These are phyloP conservation scores for Volvariella surrecta DNA, from an alignment of 1,284 basidiomycete genomes.

Conservation along the genomic window DNA sequence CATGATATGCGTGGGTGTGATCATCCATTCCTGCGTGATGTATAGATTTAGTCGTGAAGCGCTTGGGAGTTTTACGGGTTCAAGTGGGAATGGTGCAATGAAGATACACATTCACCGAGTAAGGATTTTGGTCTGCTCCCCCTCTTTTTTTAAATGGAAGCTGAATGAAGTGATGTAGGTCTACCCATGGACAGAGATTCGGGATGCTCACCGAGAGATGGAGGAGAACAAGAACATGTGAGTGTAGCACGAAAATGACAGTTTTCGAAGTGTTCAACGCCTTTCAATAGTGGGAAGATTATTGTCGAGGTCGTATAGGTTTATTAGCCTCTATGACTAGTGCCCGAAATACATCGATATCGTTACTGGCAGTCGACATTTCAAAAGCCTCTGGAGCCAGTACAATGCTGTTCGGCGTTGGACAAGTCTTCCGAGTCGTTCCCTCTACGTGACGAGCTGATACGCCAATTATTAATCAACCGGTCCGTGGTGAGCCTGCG, in stretches of 20 bases:
- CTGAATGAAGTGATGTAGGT: slow-evolving; percentile 32
- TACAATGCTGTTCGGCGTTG: too few relatives aligned
- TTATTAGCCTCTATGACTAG: too few relatives aligned
- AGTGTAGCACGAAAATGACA: slow-evolving; percentile 12
- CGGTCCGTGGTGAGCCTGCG: too few relatives aligned
- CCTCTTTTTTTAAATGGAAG: background rate
- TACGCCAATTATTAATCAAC: too few relatives aligned
- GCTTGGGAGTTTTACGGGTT: slow-evolving; percentile 52
- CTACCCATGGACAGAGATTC: slow-evolving; percentile 79
- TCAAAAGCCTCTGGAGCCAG: too few relatives aligned
- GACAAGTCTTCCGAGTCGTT: too few relatives aligned
- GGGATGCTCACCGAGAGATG: slow-evolving; percentile 84
- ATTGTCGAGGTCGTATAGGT: slow-evolving; percentile 36
- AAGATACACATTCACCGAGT: slow-evolving; percentile 76
- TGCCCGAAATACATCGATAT: too few relatives aligned
- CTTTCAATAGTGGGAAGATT: slow-evolving; percentile 44
- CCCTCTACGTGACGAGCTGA: too few relatives aligned
- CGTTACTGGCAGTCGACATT: too few relatives aligned
- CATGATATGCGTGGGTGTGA: slow-evolving; percentile 1
- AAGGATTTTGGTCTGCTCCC: slow-evolving; percentile 13
- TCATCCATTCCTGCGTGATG: background rate
- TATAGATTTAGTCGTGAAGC: slow-evolving; percentile 35
- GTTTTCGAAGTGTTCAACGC: background rate
- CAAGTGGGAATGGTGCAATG: slow-evolving; percentile 49
- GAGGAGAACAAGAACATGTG: slow-evolving; percentile 72